Evolutionary conservation across 805 yeast species (phyloP).

Genomic region (Pichia insulana): DNA sequence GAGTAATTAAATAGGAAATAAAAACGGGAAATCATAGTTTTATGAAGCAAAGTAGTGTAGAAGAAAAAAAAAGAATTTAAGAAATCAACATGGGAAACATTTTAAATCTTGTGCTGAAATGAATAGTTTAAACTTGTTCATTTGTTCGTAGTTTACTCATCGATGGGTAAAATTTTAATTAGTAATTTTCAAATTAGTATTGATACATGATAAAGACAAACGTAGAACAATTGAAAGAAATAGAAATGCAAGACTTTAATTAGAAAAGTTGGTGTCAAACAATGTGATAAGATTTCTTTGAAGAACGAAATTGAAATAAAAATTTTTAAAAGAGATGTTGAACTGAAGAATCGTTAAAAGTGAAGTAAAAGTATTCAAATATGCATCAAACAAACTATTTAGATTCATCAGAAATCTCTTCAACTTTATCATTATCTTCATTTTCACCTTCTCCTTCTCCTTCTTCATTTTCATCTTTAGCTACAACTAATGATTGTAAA

Average conservation of each 20-base stretch:
- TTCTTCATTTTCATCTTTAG: constrained; percentile 26
- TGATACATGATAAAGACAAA: too few relatives aligned
- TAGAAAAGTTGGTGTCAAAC: not conserved
- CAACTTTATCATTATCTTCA: constrained; percentile 11
- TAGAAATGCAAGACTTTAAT: not conserved
- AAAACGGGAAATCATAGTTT: too few relatives aligned
- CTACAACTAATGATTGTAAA: constrained; percentile 41
- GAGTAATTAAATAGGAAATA: too few relatives aligned
- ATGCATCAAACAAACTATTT: not conserved
- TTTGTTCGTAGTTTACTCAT: too few relatives aligned
- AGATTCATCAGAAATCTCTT: constrained; percentile 8
- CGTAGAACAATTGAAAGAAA: not conserved
- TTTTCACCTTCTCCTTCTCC: constrained; percentile 21
- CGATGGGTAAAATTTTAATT: too few relatives aligned
- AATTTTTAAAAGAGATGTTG: not conserved
- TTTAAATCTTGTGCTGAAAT: too few relatives aligned
- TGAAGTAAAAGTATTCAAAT: not conserved
- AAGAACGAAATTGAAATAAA: not conserved
- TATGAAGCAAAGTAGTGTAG: too few relatives aligned
- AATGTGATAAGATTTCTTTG: too few relatives aligned
- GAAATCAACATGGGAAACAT: too few relatives aligned
- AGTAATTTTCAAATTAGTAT: too few relatives aligned
- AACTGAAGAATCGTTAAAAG: not conserved
- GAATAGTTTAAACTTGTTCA: too few relatives aligned
- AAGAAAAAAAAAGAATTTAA: too few relatives aligned